Evolutionary conservation across 202 grass and related monocot species (phyloP), one percentile per base, ranked within the genome.

Genomic region (Carex sylvatica): DNA sequence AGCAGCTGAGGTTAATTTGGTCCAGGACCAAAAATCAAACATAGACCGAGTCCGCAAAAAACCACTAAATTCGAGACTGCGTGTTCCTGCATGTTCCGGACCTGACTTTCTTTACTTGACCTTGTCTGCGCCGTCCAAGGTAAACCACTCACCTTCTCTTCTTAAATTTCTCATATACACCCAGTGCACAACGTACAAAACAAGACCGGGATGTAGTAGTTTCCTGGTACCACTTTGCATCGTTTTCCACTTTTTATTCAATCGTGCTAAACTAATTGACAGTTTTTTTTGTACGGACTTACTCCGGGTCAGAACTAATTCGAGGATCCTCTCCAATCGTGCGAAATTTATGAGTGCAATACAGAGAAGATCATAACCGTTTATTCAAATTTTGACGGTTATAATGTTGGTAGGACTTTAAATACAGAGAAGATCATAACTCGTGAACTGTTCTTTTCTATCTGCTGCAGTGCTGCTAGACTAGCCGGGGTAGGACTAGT

Each of bases 41-140:
- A 40, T 40, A 28, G 78, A 80, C 59, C 80, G 22, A 9, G 35
- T 68, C 22, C 44, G 3, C 10, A 63, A n/a, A 0, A 33, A 53
- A 30, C 13, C 0, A 1, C 38, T 10, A 40, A 9, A 36, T 38
- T 56, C 15, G 4, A 61, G 59, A 80, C 60, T 38, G 60, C 78
- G 44, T 66, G 40, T 67, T 81, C 38, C 61, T 66, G 68, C 78
- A 74, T 87, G 68, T 85, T 71, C 36, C 67, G 33, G 54, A 69
- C 61, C 63, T 28, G 33, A 51, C 38, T 44, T 44, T 69, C 2
- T 68, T 40, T n/a, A 68, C 26, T 14, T 19, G 51, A 59, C 73
- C 16, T 53, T 36, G 8, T 80, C 15, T 24, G 46, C 69, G 31
- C 66, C 61, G 59, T 61, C 23, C 46, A 70, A 59, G 10, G 44